These are phyloP conservation scores for Didymella glomerata DNA, from an alignment of 2,329 filamentous ascomycete species.

Conservation along the genomic window DNA sequence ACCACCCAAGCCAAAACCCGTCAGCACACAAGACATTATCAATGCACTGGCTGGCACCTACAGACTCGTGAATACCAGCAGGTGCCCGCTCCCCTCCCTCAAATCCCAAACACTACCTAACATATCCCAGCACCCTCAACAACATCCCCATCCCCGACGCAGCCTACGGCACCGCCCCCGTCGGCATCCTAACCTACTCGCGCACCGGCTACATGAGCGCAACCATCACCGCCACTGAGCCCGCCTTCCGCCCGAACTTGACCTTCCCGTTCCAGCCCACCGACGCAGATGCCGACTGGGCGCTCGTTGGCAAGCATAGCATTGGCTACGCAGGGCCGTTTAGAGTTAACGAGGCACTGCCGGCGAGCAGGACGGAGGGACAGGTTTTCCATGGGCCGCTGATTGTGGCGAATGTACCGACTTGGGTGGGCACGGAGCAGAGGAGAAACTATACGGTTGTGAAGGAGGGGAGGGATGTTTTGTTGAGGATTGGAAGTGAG, in stretches of 20 bases:
- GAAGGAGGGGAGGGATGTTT: constrained; percentile 25
- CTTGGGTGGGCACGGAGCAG: constrained; percentile 32
- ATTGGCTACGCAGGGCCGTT: constrained; percentile 41
- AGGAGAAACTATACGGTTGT: constrained; percentile 38
- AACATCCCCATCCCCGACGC: constrained; percentile 31
- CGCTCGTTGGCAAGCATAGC: constrained; percentile 40
- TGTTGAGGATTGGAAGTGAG: constrained; percentile 38
- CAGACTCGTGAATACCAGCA: constrained; percentile 35
- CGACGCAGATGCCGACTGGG: constrained; percentile 41
- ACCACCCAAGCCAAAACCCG: constrained; percentile 1
- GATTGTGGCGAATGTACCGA: constrained; percentile 37
- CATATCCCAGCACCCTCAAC: constrained; percentile 26
- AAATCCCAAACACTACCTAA: neutral
- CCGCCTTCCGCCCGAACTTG: constrained; percentile 31
- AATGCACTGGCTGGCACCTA: constrained; percentile 36
- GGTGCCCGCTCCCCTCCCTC: neutral
- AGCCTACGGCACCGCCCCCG: constrained; percentile 33
- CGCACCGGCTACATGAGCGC: constrained; percentile 38
- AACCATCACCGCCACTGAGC: constrained; percentile 39
- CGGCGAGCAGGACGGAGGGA: constrained; percentile 29
- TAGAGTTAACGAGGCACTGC: constrained; percentile 25
- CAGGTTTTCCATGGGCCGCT: constrained; percentile 43
- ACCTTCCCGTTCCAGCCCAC: constrained; percentile 33
- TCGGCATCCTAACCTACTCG: constrained; percentile 42
- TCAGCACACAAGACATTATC: constrained; percentile 25